Evolutionary conservation across 2,329 filamentous ascomycete genomes (phyloP).

Genomic region (Phyllosticta citrichinensis): DNA sequence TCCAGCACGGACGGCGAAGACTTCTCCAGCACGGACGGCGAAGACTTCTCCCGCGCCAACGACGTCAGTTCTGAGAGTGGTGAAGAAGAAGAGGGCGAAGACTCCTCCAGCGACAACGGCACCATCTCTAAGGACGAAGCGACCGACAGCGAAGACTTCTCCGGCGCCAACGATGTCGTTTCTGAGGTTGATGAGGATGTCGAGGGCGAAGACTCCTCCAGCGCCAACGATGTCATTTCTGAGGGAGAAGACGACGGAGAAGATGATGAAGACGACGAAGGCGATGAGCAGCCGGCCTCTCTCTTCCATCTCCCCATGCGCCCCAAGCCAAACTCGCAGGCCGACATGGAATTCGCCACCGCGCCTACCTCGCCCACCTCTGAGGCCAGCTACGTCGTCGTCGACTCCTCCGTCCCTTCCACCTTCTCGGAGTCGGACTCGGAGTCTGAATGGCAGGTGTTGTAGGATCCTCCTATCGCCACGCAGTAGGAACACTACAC

Average conservation of each 20-base stretch:
- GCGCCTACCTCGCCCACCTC: background rate
- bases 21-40: too few species aligned
- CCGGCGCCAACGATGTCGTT: too few species aligned
- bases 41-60: too few species aligned
- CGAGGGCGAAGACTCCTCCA: too few species aligned
- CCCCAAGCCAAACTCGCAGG: background rate
- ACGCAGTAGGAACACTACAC: too few species aligned
- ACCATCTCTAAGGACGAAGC: too few species aligned
- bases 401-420: background rate
- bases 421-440: background rate
- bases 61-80: too few species aligned
- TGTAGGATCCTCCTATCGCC: background rate
- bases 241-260: background rate
- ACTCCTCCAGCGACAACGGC: too few species aligned
- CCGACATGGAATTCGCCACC: background rate
- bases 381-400: background rate
- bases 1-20: too few species aligned
- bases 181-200: background rate
- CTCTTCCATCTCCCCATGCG: background rate
- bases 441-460: background rate
- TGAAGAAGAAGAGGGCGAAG: too few species aligned
- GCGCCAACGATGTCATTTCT: too few species aligned
- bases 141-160: too few species aligned
- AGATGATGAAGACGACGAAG: background rate
- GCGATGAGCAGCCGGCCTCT: background rate